phyloP scores from a whole-genome alignment of 2,329 filamentous ascomycete species.

The Juglanconis sp. region DNA sequence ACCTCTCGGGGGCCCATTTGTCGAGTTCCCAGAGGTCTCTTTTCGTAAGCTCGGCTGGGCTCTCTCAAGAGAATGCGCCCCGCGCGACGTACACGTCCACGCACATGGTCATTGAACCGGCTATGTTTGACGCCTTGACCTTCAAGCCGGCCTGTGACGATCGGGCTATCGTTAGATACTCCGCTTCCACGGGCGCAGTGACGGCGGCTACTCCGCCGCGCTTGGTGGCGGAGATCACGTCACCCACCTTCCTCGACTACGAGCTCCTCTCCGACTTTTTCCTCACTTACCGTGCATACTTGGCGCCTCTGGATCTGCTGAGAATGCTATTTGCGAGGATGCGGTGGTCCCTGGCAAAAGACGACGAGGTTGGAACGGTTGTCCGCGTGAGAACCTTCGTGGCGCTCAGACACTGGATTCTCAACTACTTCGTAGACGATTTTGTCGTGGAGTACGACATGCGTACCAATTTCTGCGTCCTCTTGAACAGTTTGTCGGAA shows the following conservation, averaged over 20 bases:
- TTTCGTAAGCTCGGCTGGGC: constrained; percentile 34
- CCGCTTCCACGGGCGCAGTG: constrained; percentile 67
- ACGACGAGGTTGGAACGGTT: constrained; percentile 83
- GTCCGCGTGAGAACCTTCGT: constrained; percentile 96
- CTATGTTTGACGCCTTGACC: constrained; percentile 79
- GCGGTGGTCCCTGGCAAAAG: constrained; percentile 77
- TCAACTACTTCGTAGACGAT: constrained; percentile 97
- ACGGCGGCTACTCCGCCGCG: constrained; percentile 86
- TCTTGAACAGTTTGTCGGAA: constrained; percentile 68
- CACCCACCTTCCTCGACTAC: constrained; percentile 92
- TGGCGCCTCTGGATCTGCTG: constrained; percentile 73
- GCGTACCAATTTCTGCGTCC: constrained; percentile 72
- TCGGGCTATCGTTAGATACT: constrained; percentile 77
- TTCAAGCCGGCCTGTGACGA: constrained; percentile 78
- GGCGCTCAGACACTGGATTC: constrained; percentile 90
- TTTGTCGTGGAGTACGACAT: constrained; percentile 76
- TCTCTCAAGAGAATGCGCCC: constrained; percentile 35
- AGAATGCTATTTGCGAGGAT: constrained; percentile 81
- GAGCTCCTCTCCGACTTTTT: constrained; percentile 98
- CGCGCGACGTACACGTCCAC: constrained; percentile 48
- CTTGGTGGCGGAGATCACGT: constrained; percentile 93
- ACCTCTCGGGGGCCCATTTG: constrained; percentile 32
- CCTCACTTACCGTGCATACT: constrained; percentile 85
- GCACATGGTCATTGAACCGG: constrained; percentile 59
- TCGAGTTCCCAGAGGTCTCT: constrained; percentile 26